Evolutionary conservation across 495 filamentous ascomycete genomes (phyloP), one percentile per base, ranked within the genome.

Genomic region (Penicillium cataractarum): DNA sequence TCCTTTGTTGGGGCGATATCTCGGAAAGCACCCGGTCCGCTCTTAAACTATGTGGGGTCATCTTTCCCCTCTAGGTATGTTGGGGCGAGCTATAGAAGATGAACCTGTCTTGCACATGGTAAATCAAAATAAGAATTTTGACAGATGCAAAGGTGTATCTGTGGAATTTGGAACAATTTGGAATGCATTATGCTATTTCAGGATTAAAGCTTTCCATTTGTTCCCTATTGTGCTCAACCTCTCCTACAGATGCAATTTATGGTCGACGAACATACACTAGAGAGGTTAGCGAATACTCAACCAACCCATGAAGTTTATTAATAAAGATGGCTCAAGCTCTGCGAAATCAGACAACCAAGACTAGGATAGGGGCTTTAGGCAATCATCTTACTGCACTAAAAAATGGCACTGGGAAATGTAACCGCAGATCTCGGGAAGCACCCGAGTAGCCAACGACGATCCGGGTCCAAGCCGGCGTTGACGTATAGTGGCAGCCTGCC

Each of bases 391-490:
- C 40, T 6, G 22, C 6, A 6, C 22, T 7, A 15, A 29, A 29
- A 50, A 17, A 9, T 22, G 21, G 10, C 19, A 22, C 6, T n/a
- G n/a, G 24, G 6, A 50, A 21, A 27, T 50, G 46, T 50, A 50
- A 50, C 26, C 10, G 29, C 29, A 35, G 51, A 19, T 35, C 31
- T 55, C 65, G 65, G 65, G 40, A 68, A 58, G 52, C 60, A 62
- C 63, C 68, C 65, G 62, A 40, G 2, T 26, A 27, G 2, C 7
- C 21, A 27, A 10, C 10, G 35, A 48, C 21, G 27, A 46, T 27
- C 39, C 68, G 68, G 68, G 65, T 66, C 57, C 48, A 57, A 66
- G 21, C 68, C 65, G 68, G 55, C 24, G 44, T 71, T 64, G 65
- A 60, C 66, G 67, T 61, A 61, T 42, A 32, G 42, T 33, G 32